Evolutionary conservation across 2,329 filamentous ascomycete species (phyloP).

Genomic region (Epichloe bromicola): DNA sequence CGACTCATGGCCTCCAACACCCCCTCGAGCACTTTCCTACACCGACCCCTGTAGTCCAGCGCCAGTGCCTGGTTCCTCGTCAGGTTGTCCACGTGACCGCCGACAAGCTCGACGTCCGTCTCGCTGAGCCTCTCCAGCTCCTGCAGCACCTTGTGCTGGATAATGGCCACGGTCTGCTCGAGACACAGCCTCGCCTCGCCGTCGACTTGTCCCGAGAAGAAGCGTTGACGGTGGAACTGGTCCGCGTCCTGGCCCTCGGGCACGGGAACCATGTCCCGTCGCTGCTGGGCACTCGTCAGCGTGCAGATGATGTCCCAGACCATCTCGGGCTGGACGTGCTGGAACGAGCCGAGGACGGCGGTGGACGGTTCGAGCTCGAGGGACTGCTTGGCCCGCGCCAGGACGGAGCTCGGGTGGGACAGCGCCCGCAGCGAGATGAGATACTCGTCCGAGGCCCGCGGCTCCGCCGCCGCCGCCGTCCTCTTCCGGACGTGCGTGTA

Average conservation of each 20-base stretch:
- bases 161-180: constrained; percentile 25
- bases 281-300: constrained; percentile 22
- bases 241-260: constrained; percentile 11
- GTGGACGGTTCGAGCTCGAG: constrained; percentile 15
- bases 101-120: constrained; percentile 30
- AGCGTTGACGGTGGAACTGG: constrained; percentile 11
- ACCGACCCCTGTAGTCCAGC: constrained; percentile 34
- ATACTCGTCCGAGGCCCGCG: constrained; percentile 26
- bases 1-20: constrained; percentile 27
- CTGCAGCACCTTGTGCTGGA: constrained; percentile 30
- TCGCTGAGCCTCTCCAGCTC: constrained; percentile 33
- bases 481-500: constrained; percentile 44
- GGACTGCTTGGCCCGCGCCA: constrained; percentile 28
- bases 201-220: constrained; percentile 20
- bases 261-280: constrained; percentile 15
- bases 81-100: constrained; percentile 22
- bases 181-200: constrained; percentile 16
- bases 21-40: constrained; percentile 32
- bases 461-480: constrained; percentile 13
- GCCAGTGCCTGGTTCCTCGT: constrained; percentile 36
- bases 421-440: constrained; percentile 41
- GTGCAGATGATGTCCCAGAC: constrained; percentile 34
- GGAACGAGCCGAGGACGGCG: constrained; percentile 26
- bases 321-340: constrained; percentile 39
- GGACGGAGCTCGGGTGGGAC: constrained; percentile 31